These are phyloP conservation scores for Zoysia matrella DNA, from an alignment of 202 grass and related monocot species.

Conservation along the genomic window DNA sequence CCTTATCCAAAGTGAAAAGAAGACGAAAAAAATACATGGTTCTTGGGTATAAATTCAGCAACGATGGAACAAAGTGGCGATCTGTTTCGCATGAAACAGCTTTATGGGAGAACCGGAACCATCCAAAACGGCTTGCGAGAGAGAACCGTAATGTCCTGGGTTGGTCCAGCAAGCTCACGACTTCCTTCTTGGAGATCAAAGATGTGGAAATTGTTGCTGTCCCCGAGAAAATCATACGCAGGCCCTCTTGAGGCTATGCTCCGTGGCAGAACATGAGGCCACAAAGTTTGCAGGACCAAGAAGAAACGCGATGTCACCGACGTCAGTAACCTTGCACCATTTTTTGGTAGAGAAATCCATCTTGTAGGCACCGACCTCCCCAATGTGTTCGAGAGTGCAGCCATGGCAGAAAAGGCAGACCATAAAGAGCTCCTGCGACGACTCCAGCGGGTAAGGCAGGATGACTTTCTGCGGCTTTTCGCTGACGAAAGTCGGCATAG, in stretches of 20 bases:
- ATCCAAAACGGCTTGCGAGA: background rate
- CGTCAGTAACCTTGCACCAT: background rate
- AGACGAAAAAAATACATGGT: no score
- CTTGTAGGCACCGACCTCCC: background rate
- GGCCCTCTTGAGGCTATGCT: background rate
- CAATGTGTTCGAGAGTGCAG: background rate
- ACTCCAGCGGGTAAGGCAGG: background rate
- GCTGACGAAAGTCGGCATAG: background rate
- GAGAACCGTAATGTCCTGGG: background rate
- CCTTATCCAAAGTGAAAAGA: no score
- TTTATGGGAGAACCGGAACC: background rate
- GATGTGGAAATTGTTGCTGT: background rate
- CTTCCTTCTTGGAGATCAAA: conserved; percentile 28
- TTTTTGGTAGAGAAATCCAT: conserved; percentile 6
- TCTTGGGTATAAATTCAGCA: no score
- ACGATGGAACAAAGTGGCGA: no score
- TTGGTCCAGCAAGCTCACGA: background rate
- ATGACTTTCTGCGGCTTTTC: background rate
- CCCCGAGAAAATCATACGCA: background rate
- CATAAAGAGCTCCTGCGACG: background rate
- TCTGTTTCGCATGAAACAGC: background rate
- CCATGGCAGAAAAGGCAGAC: background rate
- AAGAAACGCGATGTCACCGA: background rate
- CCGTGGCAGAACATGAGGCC: background rate
- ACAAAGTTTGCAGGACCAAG: background rate